phyloP scores from a whole-genome alignment of 2,329 filamentous ascomycete species.

The Xylariaceae sp. region DNA sequence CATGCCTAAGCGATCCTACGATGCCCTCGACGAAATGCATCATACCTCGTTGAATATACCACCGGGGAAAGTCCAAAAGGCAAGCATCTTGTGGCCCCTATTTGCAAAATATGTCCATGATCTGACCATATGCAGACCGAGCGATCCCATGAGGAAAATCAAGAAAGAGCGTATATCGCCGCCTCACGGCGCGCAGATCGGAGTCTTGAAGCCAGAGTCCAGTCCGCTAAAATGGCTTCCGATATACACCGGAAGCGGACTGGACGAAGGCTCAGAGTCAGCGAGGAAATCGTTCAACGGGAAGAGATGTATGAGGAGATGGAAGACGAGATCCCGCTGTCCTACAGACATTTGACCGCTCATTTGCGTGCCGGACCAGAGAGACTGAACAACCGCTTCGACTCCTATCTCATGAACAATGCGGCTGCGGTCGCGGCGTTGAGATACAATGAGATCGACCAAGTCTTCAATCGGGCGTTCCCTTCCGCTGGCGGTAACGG shows the following conservation, averaged over 20 bases:
- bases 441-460: conserved; percentile 43
- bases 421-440: conserved; percentile 41
- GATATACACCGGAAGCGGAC: conserved; percentile 85
- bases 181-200: conserved; percentile 83
- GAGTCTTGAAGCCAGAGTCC: conserved; percentile 78
- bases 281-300: conserved; percentile 78
- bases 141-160: conserved; percentile 73
- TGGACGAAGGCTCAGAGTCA: conserved; percentile 74
- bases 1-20: conserved; percentile 39
- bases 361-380: conserved; percentile 56
- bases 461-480: conserved; percentile 43
- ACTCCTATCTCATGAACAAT: conserved; percentile 41
- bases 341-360: conserved; percentile 58
- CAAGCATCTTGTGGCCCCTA: conserved; percentile 10
- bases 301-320: conserved; percentile 98
- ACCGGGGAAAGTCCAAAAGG: conserved; percentile 35
- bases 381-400: conserved; percentile 58
- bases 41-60: conserved; percentile 27
- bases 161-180: conserved; percentile 86
- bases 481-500: conserved; percentile 33
- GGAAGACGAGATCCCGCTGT: conserved; percentile 70
- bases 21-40: conserved; percentile 30
- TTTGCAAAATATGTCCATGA: neutral
- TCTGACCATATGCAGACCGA: conserved; percentile 51
- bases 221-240: conserved; percentile 84